These are phyloP conservation scores for Biscogniauxia sp. DNA, from an alignment of 2,329 filamentous ascomycete genomes.

Conservation along the genomic window DNA sequence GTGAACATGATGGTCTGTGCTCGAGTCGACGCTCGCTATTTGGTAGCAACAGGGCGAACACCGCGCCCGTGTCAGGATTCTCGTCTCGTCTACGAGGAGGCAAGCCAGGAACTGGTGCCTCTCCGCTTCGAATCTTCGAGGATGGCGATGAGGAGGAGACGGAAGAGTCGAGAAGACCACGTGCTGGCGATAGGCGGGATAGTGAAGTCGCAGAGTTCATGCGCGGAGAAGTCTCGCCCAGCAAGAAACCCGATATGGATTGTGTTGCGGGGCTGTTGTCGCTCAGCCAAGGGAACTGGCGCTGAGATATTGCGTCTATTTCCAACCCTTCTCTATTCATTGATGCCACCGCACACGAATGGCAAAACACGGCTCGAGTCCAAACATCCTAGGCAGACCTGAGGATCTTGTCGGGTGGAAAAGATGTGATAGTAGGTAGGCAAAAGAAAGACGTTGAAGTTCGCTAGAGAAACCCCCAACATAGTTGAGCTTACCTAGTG, in stretches of 20 bases:
- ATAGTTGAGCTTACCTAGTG: neutral
- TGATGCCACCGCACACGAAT: neutral
- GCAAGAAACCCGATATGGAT: conserved; percentile 78
- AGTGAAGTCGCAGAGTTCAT: conserved; percentile 74
- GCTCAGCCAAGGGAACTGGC: conserved; percentile 90
- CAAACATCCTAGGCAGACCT: neutral
- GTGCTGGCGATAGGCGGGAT: conserved; percentile 33
- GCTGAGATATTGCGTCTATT: conserved; percentile 41
- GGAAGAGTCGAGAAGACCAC: neutral
- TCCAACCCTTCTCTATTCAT: neutral
- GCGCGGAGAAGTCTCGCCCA: conserved; percentile 61
- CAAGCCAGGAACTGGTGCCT: conserved; percentile 15
- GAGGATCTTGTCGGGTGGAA: neutral
- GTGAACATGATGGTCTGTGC: conserved; percentile 36
- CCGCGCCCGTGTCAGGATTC: conserved; percentile 37
- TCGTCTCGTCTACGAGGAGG: conserved; percentile 22
- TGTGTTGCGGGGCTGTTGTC: conserved; percentile 87
- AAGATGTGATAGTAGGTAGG: neutral
- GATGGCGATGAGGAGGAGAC: conserved; percentile 36
- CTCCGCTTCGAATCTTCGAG: conserved; percentile 49
- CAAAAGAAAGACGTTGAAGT: neutral
- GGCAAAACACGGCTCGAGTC: neutral
- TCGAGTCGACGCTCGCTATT: conserved; percentile 31
- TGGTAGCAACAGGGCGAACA: conserved; percentile 35
- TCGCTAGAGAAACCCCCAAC: neutral